Evolutionary conservation across 2,329 filamentous ascomycete genomes (phyloP), one percentile per base, ranked within the genome.

Genomic region (Helotiales sp.): DNA sequence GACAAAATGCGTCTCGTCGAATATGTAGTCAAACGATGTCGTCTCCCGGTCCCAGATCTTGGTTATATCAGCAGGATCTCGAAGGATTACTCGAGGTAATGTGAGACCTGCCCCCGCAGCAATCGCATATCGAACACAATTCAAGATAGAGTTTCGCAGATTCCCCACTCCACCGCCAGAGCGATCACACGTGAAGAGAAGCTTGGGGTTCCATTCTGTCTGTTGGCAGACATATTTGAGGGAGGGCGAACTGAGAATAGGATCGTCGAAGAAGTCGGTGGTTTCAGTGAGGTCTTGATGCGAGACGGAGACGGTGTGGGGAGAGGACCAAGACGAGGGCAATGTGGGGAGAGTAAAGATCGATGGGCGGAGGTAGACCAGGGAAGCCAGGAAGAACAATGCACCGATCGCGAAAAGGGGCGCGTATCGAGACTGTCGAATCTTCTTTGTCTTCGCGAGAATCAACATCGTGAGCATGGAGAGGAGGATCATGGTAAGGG

Each of bases 61-160:
- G n/a, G 63, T 30, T 15, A 65, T 67, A 36, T 68, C 60, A 10
- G 29, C 15, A 3, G 55, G 42, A 52, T 65, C 59, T 4, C 67
- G 55, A 8, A 65, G 29, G 2, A 61, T 48, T 25, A 69, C 62
- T 12, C 52, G 52, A 2, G 67, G 66, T 42, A 65, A 27, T 1
- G 62, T 60, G 22, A 68, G 29, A 7, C 52, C 58, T 7, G 57
- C 68, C 22, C 68, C 68, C n/a, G 66, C 65, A 15, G 59, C 60
- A 48, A 70, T 70, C 19, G 65, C 58, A 57, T 69, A 69, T 6
- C 68, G 60, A 13, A 70, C 58, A 49, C 68, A 70, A 38, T 65
- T 67, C 27, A 70, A 55, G 27, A 70, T 64, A 33, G 65, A 68
- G 52, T 70, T 71, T 22, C 68, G 66, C 24, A 69, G 55, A 47